Evolutionary conservation across 345 rosid genomes (phyloP), one percentile per base, ranked within the genome.

Genomic region (Eucalyptus camaldulensis): DNA sequence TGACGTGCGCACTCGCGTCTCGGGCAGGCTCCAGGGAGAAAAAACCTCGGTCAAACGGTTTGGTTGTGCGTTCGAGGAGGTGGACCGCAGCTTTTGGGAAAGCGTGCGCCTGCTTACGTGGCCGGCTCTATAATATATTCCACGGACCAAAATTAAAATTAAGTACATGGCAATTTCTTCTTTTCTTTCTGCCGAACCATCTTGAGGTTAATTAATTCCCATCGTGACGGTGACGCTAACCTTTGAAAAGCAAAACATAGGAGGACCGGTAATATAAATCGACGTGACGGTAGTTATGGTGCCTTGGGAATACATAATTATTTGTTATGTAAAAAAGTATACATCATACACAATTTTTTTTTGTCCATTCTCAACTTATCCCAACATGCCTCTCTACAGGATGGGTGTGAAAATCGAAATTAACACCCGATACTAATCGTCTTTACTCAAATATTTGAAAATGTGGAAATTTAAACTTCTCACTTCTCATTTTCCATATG

Each of bases 401-500:
- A 7, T 53, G 0, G 0, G 9, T 53, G 5, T 21, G 5, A 21
- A 53, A 53, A 0, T 53, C 4, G 10, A 53, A 8, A 21, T 19
- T 53, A 0, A 53, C 19, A 50, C 8, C 1, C 0, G 0, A 50
- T 15, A 50, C 3, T 50, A 50, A 50, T 50, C 1, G 0, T 50
- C 53, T 4, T 53, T 53, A 53, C 4, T 21, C 25, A 7, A 8
- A 53, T 53, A 0, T 53, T 0, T 53, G 2, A 53, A 8, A 21
- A 53, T 21, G 10, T 53, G 0, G 0, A 1, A 21, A 53, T 53
- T 53, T 0, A 0, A 21, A 53, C 5, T 19, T 2, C 0, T 53
- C 25, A 53, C 5, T 53, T 8, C 2, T 53, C 25, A 4, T 21
- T 53, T 53, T 3, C 1, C 25, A 53, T 8, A 8, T 53, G 0